phyloP scores from a whole-genome alignment of 371 early-diverging fungal species.

The Mucor velutinosus region DNA sequence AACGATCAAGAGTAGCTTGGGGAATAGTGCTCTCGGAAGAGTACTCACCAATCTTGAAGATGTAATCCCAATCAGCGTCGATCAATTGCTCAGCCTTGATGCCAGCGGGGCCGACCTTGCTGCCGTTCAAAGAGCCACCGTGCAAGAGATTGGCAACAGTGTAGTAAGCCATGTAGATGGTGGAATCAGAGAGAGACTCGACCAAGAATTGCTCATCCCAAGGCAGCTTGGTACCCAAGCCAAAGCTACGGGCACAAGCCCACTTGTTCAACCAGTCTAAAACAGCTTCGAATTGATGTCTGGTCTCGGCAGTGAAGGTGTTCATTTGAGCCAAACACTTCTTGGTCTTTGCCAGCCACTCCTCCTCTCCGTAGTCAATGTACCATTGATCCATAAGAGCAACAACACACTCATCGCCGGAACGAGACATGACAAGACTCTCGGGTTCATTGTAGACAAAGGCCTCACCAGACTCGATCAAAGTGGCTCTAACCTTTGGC shows the following conservation, averaged over 20 bases:
- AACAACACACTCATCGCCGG: conserved; percentile 99
- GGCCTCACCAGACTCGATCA: conserved; percentile 76
- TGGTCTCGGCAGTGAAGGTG: conserved; percentile 84
- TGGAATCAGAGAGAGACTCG: conserved; percentile 99
- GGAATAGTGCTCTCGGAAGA: conserved; percentile 71
- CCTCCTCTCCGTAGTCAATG: conserved; percentile 96
- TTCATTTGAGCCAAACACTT: conserved; percentile 88
- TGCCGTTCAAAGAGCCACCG: conserved; percentile 85
- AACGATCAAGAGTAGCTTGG: conserved; percentile 63
- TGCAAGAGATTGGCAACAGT: conserved; percentile 97
- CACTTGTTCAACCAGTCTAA: conserved; percentile 98
- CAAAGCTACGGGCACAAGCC: conserved; percentile 99
- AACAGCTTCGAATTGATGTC: conserved; percentile 86
- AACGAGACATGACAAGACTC: conserved; percentile 92
- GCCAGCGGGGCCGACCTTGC: conserved; percentile 80
- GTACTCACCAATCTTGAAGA: conserved; percentile 78
- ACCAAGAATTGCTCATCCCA: conserved; percentile 98
- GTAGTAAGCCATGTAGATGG: conserved; percentile 99
- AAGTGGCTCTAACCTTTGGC: conserved; percentile 72
- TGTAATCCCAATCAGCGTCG: conserved; percentile 96
- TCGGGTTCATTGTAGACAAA: conserved; percentile 98
- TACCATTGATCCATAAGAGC: conserved; percentile 99
- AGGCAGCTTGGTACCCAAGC: conserved; percentile 96
- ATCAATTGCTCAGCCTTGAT: conserved; percentile 87
- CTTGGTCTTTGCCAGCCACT: conserved; percentile 87